Base-by-base conservation (phyloP, 1,284 basidiomycete genomes). In the Trametes polyzona region DNA sequence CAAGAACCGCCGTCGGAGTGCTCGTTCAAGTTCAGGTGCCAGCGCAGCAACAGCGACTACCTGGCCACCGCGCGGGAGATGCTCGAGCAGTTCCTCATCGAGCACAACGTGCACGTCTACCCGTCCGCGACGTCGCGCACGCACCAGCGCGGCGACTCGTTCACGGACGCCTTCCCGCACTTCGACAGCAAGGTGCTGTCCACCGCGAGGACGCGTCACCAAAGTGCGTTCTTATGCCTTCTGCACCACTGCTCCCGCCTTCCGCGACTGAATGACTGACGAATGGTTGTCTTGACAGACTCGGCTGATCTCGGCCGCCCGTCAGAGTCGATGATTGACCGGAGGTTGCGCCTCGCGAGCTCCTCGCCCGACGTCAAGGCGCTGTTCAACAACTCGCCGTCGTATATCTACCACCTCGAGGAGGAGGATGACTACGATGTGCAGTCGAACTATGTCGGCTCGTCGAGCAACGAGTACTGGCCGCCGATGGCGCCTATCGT, bases 351-450 rank as follows among this genome's bases (percentile, higher is more conserved):
- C 46, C 78, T 95, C 56, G 92, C 92, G 10, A 92, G 87, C 63
- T 94, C 93, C 9, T 92, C 95, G 3, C 93, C 94, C 0, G 94
- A 98, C 68, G 95, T 98, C 58, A 98, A 98, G 74, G 95, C 96
- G 0, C 74, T 98, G 58, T 98, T 98, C 76, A 93, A 86, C 59
- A 80, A 92, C 68, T 84, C 87, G 2, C 86, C 88, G 30, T 80
- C 86, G 10, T 90, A 89, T 65, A 84, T 91, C 61, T 90, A 90
- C 65, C 84, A 88, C 64, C 75, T 90, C 4, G 88, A 91, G 58
- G 85, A 89, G 57, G 84, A 89, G 54, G 88, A 76, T 21, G 72
- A 72, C 49, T 68, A 69, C 47, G 73, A 87, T 59, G 73, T 77
- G 42, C 83, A 83, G 63, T 73, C 80, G 10, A 80, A 77, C 46